Conservation (phyloP, 2,329 filamentous ascomycete genomes). For the Hymenoscyphus albidus region DNA sequence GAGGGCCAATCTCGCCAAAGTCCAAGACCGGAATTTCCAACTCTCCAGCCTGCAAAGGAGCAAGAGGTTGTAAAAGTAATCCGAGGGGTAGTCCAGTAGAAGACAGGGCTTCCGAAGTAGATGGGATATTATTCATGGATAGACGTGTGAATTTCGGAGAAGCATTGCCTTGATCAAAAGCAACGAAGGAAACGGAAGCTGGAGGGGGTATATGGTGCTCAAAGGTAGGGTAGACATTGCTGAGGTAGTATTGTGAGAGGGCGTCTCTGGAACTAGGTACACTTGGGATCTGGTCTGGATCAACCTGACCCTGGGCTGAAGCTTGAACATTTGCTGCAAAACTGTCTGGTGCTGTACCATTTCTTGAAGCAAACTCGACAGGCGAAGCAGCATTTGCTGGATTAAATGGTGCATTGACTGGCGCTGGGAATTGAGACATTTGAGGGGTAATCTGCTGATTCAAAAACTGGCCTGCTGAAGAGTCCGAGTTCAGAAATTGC, state of each 20-base stretch:
- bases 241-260: conserved; percentile 78
- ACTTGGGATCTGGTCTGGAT: conserved; percentile 89
- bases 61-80: conserved; percentile 83
- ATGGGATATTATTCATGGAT: conserved; percentile 89
- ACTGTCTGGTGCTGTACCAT: conserved; percentile 35
- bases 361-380: conserved; percentile 46
- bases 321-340: conserved; percentile 49
- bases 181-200: conserved; percentile 81
- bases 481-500: conserved; percentile 56
- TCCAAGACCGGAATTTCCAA: conserved; percentile 85
- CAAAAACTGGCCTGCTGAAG: conserved; percentile 43
- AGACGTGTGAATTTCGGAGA: conserved; percentile 91
- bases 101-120: conserved; percentile 72
- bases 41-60: conserved; percentile 78
- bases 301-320: conserved; percentile 70
- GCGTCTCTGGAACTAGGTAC: conserved; percentile 80
- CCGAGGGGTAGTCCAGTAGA: conserved; percentile 83
- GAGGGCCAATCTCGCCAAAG: conserved; percentile 87
- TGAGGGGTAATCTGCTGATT: conserved; percentile 43
- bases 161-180: conserved; percentile 94
- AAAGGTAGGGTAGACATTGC: conserved; percentile 90
- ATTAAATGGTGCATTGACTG: conserved; percentile 50
- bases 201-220: conserved; percentile 90
- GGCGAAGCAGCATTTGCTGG: conserved; percentile 41
- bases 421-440: conserved; percentile 59